Percentiles rank a stretch among this genome's conserved stretches.
phyloP scores from a whole-genome alignment of 768 basidiomycete species.

The Boletus reticulatus region DNA sequence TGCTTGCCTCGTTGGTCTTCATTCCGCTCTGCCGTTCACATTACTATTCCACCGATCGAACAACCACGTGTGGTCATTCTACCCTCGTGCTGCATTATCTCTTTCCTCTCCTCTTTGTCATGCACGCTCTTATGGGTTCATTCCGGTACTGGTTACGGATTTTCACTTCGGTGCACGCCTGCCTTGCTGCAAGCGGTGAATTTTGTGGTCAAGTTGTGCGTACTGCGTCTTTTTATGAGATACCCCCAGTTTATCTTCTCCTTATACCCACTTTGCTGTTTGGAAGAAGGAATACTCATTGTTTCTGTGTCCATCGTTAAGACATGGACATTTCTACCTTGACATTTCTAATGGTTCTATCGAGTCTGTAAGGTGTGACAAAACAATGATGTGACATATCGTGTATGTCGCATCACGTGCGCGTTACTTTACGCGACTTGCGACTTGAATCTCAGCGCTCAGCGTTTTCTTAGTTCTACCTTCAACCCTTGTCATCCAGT shows the following conservation, averaged over 20 bases:
- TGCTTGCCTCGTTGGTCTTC: constrained; percentile 4
- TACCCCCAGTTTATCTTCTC: constrained; percentile 22
- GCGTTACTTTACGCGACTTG: constrained; percentile 3
- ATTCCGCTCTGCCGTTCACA: constrained; percentile 7
- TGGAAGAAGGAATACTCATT: not conserved
- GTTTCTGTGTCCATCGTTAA: not conserved
- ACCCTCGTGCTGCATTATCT: not conserved
- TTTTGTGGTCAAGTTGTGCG: constrained; percentile 6
- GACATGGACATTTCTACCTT: too few relatives aligned
- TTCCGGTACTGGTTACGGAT: constrained; percentile 24
- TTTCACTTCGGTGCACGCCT: constrained; percentile 2
- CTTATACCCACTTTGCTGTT: constrained; percentile 1
- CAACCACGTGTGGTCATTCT: constrained; percentile 9
- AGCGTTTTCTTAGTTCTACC: too few relatives aligned
- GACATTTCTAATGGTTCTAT: too few relatives aligned
- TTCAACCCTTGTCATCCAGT: constrained; percentile 2
- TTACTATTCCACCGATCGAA: constrained; percentile 15
- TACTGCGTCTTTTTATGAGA: constrained; percentile 20
- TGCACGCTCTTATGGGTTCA: constrained; percentile 2
- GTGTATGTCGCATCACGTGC: constrained; percentile 28
- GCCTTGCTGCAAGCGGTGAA: constrained; percentile 1
- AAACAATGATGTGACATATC: constrained; percentile 17
- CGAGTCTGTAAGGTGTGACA: not conserved
- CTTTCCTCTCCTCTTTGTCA: not conserved
- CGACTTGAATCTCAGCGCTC: constrained; percentile 5